Percentiles rank a stretch among this genome's conserved stretches.
phyloP scores from a whole-genome alignment of 306 rosid genomes.

The Sesbania bispinosa region DNA sequence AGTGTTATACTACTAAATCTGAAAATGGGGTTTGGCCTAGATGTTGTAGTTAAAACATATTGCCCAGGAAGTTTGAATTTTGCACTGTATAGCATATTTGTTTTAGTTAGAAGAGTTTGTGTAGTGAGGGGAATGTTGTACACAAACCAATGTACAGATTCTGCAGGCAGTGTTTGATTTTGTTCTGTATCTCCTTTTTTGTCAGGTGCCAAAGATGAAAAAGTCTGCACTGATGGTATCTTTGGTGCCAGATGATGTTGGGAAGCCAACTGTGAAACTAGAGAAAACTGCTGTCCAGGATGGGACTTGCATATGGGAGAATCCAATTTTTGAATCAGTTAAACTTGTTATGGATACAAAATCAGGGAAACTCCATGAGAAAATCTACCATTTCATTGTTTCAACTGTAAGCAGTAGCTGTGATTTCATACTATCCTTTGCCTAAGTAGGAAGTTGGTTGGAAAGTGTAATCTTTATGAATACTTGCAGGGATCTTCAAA shows the following conservation, averaged over 20 bases:
- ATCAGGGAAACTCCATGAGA: constrained; percentile 82
- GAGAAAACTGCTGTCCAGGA: constrained; percentile 74
- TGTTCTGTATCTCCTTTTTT: constrained; percentile 8
- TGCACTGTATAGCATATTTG: neutral
- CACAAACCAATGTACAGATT: neutral
- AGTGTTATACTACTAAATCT: neutral
- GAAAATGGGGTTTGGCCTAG: neutral
- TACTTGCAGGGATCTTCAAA: constrained; percentile 84
- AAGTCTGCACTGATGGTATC: constrained; percentile 85
- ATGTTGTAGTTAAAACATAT: neutral
- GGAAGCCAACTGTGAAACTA: constrained; percentile 85
- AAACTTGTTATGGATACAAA: constrained; percentile 72
- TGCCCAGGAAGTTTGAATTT: constrained; percentile 12
- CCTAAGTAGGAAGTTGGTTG: constrained; percentile 13
- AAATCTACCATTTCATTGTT: constrained; percentile 92
- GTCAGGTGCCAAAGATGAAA: constrained; percentile 94
- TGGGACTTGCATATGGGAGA: constrained; percentile 91
- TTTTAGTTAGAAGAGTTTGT: neutral
- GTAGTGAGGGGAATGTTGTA: constrained; percentile 18
- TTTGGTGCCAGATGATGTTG: constrained; percentile 91
- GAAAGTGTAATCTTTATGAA: constrained; percentile 27
- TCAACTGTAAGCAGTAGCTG: constrained; percentile 62
- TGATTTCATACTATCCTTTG: neutral
- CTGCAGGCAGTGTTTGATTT: constrained; percentile 37
- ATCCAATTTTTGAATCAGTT: constrained; percentile 78